A percentile compares a stretch with the other conserved stretches of the same genome.
These are phyloP conservation scores for Ganoderma lingzhi DNA, from an alignment of 1,284 basidiomycete genomes.

Conservation along the genomic window DNA sequence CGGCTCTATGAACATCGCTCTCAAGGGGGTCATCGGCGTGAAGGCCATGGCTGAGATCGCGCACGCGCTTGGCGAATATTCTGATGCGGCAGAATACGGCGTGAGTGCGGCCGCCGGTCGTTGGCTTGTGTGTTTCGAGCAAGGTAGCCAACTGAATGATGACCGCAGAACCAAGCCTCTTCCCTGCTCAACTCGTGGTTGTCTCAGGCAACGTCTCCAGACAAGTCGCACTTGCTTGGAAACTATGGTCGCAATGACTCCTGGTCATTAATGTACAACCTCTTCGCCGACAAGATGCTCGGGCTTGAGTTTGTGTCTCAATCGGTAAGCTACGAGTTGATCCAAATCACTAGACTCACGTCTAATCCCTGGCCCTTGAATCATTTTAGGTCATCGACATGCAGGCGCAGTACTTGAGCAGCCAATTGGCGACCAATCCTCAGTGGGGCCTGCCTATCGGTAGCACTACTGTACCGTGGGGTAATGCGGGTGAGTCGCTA, in stretches of 20 bases:
- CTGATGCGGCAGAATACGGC: conserved; percentile 56
- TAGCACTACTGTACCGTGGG: conserved; percentile 20
- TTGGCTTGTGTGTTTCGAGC: not conserved
- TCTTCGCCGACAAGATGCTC: conserved; percentile 70
- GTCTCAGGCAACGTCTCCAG: conserved; percentile 45
- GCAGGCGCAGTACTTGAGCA: conserved; percentile 24
- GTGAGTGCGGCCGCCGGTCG: conserved; percentile 40
- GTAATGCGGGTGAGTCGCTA: conserved; percentile 25
- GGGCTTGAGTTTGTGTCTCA: conserved; percentile 31
- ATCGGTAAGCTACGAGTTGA: conserved; percentile 27
- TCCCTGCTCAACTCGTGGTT: conserved; percentile 35
- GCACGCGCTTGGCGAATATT: conserved; percentile 53
- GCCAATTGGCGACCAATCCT: conserved; percentile 11
- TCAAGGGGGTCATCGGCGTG: conserved; percentile 77
- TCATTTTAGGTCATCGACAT: conserved; percentile 14
- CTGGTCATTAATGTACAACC: conserved; percentile 72
- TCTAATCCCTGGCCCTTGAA: not conserved
- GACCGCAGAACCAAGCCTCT: conserved; percentile 27
- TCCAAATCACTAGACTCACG: not conserved
- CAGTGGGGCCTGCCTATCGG: conserved; percentile 31
- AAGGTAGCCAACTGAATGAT: not conserved
- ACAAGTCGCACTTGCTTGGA: conserved; percentile 44
- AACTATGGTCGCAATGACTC: conserved; percentile 55
- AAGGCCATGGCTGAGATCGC: conserved; percentile 70
- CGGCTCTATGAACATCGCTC: conserved; percentile 78